Base-by-base conservation (phyloP, 169 alveolate genomes). In the Cryptosporidium canis region DNA sequence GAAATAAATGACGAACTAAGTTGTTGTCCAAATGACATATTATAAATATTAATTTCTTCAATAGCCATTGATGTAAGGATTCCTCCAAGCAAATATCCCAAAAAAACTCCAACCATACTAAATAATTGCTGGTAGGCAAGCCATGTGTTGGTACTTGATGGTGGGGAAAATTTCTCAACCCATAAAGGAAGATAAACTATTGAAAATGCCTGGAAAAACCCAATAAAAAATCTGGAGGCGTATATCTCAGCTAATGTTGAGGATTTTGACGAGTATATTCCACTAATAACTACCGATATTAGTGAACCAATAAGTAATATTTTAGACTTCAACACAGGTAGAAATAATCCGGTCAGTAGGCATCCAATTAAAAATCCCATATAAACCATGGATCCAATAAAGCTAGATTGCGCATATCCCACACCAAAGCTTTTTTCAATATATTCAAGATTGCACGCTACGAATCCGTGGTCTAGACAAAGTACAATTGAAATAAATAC, bases 341-440 rank as follows among this genome's bases (percentile, higher is more conserved):
- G 39, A 18, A 77, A 77, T 61, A 77, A 39, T 27, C 87, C 87
- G 35, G 87, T 77, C 14, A 58, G 21, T 39, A 77, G 41, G 21
- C 87, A 58, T 11, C 87, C 87, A n/a, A 77, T 37, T 27, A 77
- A 39, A 77, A 77, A 77, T 37, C 87, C 87, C 68, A 77, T 56
- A 77, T 77, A 77, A 14, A 58, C 77, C 87, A 77, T 77, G 24
- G 87, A 77, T 2, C 87, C 87, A 21, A 77, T 39, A 29, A 77
- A 58, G 61, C 87, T 77, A 14, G 87, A 77, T 77, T 77, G 87
- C 11, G 87, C 58, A n/a, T 53, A 77, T 18, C 87, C 87, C 37
- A 56, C 71, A 12, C 87, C 87, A 18, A 77, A 77, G 33, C 64
- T 58, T 41, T 56, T 77, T 58, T 77, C 87, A 24, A 77, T 77